These are phyloP conservation scores for Aspergillus latus DNA, from an alignment of 2,329 filamentous ascomycete species.

Conservation along the genomic window DNA sequence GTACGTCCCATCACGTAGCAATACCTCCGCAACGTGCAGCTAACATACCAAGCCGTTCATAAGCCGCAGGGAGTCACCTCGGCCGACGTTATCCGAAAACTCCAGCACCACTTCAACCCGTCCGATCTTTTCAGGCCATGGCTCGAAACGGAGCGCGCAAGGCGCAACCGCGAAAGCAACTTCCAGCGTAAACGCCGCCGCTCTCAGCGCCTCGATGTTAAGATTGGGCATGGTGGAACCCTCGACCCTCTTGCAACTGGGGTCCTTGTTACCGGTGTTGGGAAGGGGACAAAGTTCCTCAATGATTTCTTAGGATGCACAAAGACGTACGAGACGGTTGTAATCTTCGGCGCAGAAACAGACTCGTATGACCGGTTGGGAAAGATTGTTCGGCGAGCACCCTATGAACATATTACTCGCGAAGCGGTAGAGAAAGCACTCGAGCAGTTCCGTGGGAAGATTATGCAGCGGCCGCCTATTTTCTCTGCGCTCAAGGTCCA, in stretches of 20 bases:
- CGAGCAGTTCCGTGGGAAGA: conserved; percentile 72
- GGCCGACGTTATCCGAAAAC: conserved; percentile 84
- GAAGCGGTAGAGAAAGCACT: conserved; percentile 76
- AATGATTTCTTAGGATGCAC: conserved; percentile 79
- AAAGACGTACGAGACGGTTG: conserved; percentile 86
- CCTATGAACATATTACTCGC: conserved; percentile 78
- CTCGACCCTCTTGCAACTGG: conserved; percentile 92
- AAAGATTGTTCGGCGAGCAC: conserved; percentile 72
- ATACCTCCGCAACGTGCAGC: neutral
- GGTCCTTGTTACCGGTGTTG: conserved; percentile 84
- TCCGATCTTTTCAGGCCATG: conserved; percentile 77
- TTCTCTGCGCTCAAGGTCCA: conserved; percentile 92
- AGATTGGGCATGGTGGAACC: conserved; percentile 94
- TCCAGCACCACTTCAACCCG: conserved; percentile 79
- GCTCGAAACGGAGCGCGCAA: conserved; percentile 63
- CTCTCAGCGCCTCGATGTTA: conserved; percentile 68
- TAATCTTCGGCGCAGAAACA: conserved; percentile 88
- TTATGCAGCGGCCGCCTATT: conserved; percentile 85
- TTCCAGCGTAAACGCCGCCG: conserved; percentile 62
- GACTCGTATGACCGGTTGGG: conserved; percentile 89
- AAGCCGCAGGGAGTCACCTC: conserved; percentile 87
- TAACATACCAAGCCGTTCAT: conserved; percentile 69
- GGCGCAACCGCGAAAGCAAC: conserved; percentile 57
- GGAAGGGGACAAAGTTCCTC: conserved; percentile 81
- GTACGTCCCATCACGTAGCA: conserved; percentile 9